Conservation (phyloP, 768 basidiomycete genomes). For the Lentinula detonsa region DNA sequence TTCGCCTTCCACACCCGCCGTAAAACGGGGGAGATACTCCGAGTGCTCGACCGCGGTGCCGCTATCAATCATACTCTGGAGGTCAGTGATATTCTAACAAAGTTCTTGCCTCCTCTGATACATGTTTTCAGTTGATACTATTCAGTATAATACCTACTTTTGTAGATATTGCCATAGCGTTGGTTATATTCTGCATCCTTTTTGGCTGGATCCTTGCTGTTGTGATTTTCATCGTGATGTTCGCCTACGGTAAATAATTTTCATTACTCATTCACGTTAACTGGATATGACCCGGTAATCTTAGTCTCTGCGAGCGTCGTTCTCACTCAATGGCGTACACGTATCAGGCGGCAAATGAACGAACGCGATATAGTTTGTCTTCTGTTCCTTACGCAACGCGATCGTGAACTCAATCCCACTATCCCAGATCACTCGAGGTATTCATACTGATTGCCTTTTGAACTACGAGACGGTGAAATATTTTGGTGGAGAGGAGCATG, state of each 20-base stretch:
- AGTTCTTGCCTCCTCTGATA: slow-evolving; percentile 5
- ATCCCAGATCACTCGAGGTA: slow-evolving; percentile 64
- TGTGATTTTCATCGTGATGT: slow-evolving; percentile 69
- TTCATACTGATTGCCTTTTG: slow-evolving; percentile 75
- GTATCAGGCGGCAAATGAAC: slow-evolving; percentile 73
- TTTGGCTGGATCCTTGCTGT: slow-evolving; percentile 65
- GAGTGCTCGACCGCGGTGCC: slow-evolving; percentile 77
- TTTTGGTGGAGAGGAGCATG: slow-evolving; percentile 82
- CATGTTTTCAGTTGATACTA: slow-evolving; percentile 50
- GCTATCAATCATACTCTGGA: slow-evolving; percentile 82
- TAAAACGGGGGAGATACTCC: slow-evolving; percentile 82
- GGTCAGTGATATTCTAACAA: slow-evolving; percentile 23
- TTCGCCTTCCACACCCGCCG: slow-evolving; percentile 77
- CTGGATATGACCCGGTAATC: slow-evolving; percentile 4
- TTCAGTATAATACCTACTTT: slow-evolving; percentile 83
- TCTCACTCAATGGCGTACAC: slow-evolving; percentile 69
- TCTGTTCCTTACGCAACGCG: neutral
- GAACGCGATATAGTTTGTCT: slow-evolving; percentile 66
- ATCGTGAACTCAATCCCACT: neutral
- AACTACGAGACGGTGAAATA: slow-evolving; percentile 88
- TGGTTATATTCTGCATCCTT: slow-evolving; percentile 53
- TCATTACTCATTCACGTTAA: neutral
- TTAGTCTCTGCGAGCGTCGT: slow-evolving; percentile 44
- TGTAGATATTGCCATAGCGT: slow-evolving; percentile 70
- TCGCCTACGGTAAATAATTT: slow-evolving; percentile 54